Percentiles rank a stretch among this genome's conserved stretches.
phyloP scores from a whole-genome alignment of 2,329 filamentous ascomycete species.

The Arthrobotrys iridis region DNA sequence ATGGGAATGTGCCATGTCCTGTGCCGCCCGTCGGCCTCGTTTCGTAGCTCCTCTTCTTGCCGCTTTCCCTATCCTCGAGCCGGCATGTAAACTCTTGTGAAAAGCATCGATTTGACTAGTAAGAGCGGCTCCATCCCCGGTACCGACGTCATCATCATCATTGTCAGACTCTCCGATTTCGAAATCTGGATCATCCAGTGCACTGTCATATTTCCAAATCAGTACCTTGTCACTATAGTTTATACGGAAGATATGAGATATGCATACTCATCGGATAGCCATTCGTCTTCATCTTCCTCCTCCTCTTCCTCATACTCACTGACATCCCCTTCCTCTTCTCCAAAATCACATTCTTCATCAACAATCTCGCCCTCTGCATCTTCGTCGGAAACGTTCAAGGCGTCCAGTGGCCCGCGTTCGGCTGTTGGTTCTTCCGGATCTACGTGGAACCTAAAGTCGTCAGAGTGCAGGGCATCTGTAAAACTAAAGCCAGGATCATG shows the following conservation, averaged over 20 bases:
- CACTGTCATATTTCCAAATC: constrained; percentile 5
- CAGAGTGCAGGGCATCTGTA: constrained; percentile 50
- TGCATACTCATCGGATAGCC: constrained; percentile 39
- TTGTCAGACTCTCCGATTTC: constrained; percentile 44
- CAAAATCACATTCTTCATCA: constrained; percentile 41
- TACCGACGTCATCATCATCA: constrained; percentile 37
- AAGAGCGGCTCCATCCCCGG: constrained; percentile 32
- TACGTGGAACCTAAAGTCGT: constrained; percentile 30
- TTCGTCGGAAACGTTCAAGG: constrained; percentile 35
- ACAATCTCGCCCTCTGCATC: constrained; percentile 48
- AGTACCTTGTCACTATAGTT: no score
- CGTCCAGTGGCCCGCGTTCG: constrained; percentile 32
- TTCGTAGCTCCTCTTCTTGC: constrained; percentile 18
- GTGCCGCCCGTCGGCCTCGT: constrained; percentile 54
- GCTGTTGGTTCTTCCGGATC: constrained; percentile 17
- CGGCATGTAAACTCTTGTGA: constrained; percentile 37
- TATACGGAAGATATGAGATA: background rate
- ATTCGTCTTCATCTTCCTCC: constrained; percentile 50
- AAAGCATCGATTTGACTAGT: constrained; percentile 47
- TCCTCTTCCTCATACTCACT: constrained; percentile 48
- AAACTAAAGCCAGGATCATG: constrained; percentile 47
- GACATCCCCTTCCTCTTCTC: constrained; percentile 42
- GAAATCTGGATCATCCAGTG: constrained; percentile 34
- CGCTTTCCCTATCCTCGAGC: constrained; percentile 43
- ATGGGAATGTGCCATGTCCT: constrained; percentile 57